Evolutionary conservation across 306 rosid genomes (phyloP), one percentile per base, ranked within the genome.

Genomic region (Quillaja saponaria): DNA sequence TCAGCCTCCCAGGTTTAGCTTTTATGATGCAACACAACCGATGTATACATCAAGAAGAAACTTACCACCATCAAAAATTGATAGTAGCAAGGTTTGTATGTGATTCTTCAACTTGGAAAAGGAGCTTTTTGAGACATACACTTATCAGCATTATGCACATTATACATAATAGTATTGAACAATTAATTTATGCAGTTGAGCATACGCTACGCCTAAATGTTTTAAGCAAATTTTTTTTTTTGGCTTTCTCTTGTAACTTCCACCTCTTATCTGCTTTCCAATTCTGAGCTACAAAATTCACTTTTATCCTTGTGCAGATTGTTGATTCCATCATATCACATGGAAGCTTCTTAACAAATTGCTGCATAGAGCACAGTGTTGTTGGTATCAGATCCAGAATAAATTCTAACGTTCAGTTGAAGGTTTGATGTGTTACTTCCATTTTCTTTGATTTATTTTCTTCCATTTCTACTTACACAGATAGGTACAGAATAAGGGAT

Each of bases 41-140:
- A 91, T 73, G 90, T 91, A 76, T 68, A 82, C 97, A 61, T 91
- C 97, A 62, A 82, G 97, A 76, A 86, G 96, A 80, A 91, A 88
- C 91, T 76, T 91, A 51, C 97, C 97, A 13, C 97, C 97, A 47
- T 44, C 97, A 25, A 84, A 82, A 81, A 82, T 92, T 58, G 95
- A 88, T 72, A 83, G 63, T 19, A 71, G 98, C 87, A 92, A 80
- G 98, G 98, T 88, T 71, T 50, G 78, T 71, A 34, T 35, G 58
- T 50, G 34, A 25, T 65, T 49, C 59, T 62, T 54, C 57, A 48
- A 52, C 19, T 58, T 57, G 19, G 53, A 39, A 49, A 33, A 7
- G 6, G 35, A 55, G 38, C 64, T 58, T 51, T 68, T 9, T 18
- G 20, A 16, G 38, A 38, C 15, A 58, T 41, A 58, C 31, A 4